Base-by-base conservation (phyloP, 2,329 filamentous ascomycete genomes). In the Colletotrichum sp. region DNA sequence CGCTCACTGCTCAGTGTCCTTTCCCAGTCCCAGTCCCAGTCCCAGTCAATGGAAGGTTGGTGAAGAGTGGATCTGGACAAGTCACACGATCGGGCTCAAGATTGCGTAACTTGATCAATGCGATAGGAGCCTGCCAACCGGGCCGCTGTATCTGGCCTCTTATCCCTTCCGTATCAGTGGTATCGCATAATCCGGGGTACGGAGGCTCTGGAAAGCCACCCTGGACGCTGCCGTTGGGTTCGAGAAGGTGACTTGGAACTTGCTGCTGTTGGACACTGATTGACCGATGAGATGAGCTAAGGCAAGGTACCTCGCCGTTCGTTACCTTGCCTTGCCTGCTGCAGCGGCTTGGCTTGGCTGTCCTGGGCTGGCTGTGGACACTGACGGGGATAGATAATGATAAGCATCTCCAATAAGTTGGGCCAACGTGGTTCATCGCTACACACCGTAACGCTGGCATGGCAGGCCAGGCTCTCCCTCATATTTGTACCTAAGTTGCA, bases 171-270 rank as follows among this genome's bases (percentile, higher is more conserved):
- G 55, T 70, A 55, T 70, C 68, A 70, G 68, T 44, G 27, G 25
- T 36, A 73, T 73, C 70, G 59, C 64, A 73, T 68, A 75, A 75
- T 65, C 64, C 59, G 73, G 73, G 73, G 73, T 68, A 75, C 22
- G 44, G 60, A 67, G 34, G 72, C 68, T 68, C 55, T 68, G 52
- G 39, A 22, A 32, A 75, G 44, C 25, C 57, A 75, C 64, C 73
- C 73, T 52, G 60, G 69, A 64, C 64, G 44, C 66, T 64, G 66
- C n/a, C 12, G 60, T 22, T 66, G 16, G 25, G 63, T 67, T 75
- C n/a, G 68, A 71, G 67, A 71, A 64, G 66, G 28, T 12, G 52
- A 27, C 34, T 59, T 64, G 39, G 71, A 64, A 71, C n/a, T 71
- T 13, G 60, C 3, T 36, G 15, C 63, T 25, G n/a, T 28, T 68